Base-by-base conservation (phyloP, 805 yeast species). In the Sugiyamaella boreocaroliniensis region DNA sequence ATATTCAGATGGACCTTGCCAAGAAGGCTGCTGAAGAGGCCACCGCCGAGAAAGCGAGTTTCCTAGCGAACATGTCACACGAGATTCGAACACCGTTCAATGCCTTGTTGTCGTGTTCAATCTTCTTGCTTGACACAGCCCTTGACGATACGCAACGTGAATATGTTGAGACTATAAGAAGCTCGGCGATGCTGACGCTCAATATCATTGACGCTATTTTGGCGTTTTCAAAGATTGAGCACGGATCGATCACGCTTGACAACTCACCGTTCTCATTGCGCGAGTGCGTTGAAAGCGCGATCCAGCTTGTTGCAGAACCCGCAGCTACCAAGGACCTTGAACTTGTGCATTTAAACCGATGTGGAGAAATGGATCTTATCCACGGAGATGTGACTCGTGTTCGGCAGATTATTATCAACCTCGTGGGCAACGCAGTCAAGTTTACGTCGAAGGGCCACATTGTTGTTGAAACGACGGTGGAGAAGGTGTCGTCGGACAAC, bases 41-140 rank as follows among this genome's bases (percentile, higher is more conserved):
- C 3, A 76, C 80, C 1, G 76, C 77, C 4, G 80, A 76, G 59
- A 78, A 77, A 64, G 78, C 81, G 3, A 76, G 78, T 49, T 78
- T 78, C 60, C 61, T 78, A 53, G 76, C 75, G 7, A 78, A 78
- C 55, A 78, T 78, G 82, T 77, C 81, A 1, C 82, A 78, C 58
- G 82, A 78, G 57, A 77, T 78, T 47, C 65, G 82, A 48, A 78
- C 82, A 1, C 82, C 82, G 0, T 78, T 78, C 64, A 78, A 79
- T 58, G 72, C 77, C 2, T 74, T 78, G 55, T 66, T 78, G 51
- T 60, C 63, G 19, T 60, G 63, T 34, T 55, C 62, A 9, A 59
- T 60, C 37, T 60, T 60, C 53, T 49, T 60, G 29, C 64, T 78
- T 49, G 81, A 77, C 54, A 78, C 82, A 0, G 70, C 68, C 2